These are phyloP conservation scores for Lactuca sativa DNA, from an alignment of 129 eudicot genomes.

Conservation along the genomic window DNA sequence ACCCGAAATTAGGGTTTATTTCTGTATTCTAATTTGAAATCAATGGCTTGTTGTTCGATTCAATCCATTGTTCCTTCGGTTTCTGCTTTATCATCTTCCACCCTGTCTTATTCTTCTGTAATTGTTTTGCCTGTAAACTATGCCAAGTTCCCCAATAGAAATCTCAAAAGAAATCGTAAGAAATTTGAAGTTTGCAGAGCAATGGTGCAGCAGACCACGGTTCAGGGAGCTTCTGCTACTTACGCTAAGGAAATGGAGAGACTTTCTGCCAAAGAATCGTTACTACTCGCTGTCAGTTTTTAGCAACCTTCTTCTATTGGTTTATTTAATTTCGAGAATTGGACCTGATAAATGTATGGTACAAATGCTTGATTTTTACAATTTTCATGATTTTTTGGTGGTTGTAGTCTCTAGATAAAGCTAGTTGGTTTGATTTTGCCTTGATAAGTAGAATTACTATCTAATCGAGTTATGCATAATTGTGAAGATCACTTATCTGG, in stretches of 20 bases:
- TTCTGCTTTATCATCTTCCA: constrained; percentile 27
- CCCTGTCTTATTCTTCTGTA: constrained; percentile 29
- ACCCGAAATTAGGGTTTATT: constrained; percentile 30
- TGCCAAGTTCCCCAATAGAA: constrained; percentile 11
- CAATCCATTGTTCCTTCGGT: constrained; percentile 36
- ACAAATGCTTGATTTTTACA: not conserved
- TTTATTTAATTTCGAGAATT: constrained; percentile 14
- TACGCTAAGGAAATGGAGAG: constrained; percentile 88
- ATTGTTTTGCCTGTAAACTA: constrained; percentile 27
- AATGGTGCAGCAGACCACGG: constrained; percentile 57
- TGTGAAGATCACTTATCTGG: constrained; percentile 11
- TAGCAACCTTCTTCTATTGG: not conserved
- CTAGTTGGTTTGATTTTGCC: not conserved
- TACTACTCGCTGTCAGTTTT: constrained; percentile 84
- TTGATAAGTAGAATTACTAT: not conserved
- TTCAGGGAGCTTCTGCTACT: constrained; percentile 76
- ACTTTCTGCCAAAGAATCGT: constrained; percentile 83
- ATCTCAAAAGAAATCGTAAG: constrained; percentile 23
- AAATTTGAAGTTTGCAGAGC: constrained; percentile 42
- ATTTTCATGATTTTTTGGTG: not conserved
- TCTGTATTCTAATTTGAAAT: constrained; percentile 5
- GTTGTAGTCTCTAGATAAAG: not conserved
- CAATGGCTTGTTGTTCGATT: constrained; percentile 41
- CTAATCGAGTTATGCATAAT: constrained; percentile 2
- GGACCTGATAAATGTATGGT: constrained; percentile 15